Evolutionary conservation across 169 alveolate species (phyloP).

Genomic region (Eimeria acervulina): DNA sequence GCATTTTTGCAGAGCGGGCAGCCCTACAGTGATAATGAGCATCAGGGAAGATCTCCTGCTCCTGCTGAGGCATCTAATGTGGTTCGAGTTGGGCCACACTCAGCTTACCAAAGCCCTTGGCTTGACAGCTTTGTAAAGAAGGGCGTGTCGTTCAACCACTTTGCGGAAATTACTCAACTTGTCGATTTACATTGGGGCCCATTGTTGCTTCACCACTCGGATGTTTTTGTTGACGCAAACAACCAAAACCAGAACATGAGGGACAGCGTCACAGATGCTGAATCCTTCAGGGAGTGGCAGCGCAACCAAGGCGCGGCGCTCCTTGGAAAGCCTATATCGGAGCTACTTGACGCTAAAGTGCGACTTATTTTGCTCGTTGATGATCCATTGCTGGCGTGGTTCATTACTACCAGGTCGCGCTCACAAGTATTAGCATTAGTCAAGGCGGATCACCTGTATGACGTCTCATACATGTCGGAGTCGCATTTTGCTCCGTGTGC

Average conservation of each 20-base stretch:
- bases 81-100: slow-evolving; percentile 55
- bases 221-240: slow-evolving; percentile 13
- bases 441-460: slow-evolving; percentile 74
- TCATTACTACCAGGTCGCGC: slow-evolving; percentile 66
- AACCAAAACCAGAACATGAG: slow-evolving; percentile 13
- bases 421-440: slow-evolving; percentile 63
- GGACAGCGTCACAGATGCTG: slow-evolving; percentile 38
- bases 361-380: slow-evolving; percentile 66
- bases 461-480: slow-evolving; percentile 68
- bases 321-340: slow-evolving; percentile 33
- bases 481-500: slow-evolving; percentile 78
- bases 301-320: slow-evolving; percentile 51
- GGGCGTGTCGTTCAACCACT: slow-evolving; percentile 58
- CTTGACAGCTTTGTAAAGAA: slow-evolving; percentile 72
- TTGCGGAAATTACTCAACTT: slow-evolving; percentile 50
- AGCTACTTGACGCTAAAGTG: slow-evolving; percentile 37
- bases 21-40: slow-evolving; percentile 56
- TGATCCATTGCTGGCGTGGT: slow-evolving; percentile 80
- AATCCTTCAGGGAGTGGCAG: slow-evolving; percentile 75
- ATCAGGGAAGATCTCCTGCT: neutral
- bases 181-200: slow-evolving; percentile 78
- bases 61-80: neutral
- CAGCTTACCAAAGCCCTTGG: slow-evolving; percentile 55
- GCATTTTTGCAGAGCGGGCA: slow-evolving; percentile 51
- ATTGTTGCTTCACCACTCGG: slow-evolving; percentile 65